Evolutionary conservation across 305 asterid species (phyloP), one percentile per base, ranked within the genome.

Genomic region (Fraxinus dipetala): DNA sequence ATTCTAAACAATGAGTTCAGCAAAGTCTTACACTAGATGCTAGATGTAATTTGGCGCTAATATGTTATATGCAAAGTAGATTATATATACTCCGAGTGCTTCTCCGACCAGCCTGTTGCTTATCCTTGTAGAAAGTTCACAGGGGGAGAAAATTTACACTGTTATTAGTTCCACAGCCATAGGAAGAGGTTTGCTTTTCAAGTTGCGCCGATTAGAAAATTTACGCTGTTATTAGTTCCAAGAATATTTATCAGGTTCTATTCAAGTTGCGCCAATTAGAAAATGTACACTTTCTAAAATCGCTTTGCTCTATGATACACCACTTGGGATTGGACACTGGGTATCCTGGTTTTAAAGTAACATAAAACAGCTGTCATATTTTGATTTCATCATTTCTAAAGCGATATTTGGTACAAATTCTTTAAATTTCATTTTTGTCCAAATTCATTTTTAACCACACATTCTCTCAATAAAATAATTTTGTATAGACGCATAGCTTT

Each of bases 381-480:
- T 69, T 69, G 38, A 65, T 70, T 28, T 80, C 72, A 65, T 20
- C 26, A 40, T 67, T 79, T 56, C 67, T 56, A 56, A 56, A 56
- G 28, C 28, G 11, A 18, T 56, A 26, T 56, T 56, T 6, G 11
- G 67, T 56, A 56, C 9, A 4, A 20, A 56, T 56, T 56, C 26
- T 56, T 56, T 6, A 18, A 56, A 56, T 18, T 56, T 56, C 28
- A 18, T n/a, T 56, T 18, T 56, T 18, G 11, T 6, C 11, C 11
- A 56, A 6, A 18, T 20, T 56, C 28, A 56, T 18, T 18, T 56
- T 18, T 4, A 56, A 18, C 4, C 28, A 18, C 10, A 7, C 26
- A 56, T 56, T 56, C 67, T 18, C 1, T 10, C 67, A 56, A 18
- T 56, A 56, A 56, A 56, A 18, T 56, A 56, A 56, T 18, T 56